phyloP scores from a whole-genome alignment of 169 alveolate species.

The Babesia bigemina region DNA sequence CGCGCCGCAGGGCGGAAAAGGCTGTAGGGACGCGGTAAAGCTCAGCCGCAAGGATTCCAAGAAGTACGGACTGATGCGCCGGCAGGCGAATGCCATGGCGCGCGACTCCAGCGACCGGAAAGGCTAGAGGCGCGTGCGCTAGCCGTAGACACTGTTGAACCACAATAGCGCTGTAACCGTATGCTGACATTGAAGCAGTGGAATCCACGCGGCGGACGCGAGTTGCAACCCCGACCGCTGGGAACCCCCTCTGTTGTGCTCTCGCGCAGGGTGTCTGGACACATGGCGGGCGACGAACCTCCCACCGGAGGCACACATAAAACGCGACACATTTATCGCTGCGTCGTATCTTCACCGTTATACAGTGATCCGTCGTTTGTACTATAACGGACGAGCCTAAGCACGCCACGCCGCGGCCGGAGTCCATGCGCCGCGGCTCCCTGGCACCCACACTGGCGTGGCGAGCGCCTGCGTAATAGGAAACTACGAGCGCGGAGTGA shows the following conservation, averaged over 20 bases:
- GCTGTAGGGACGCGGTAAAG: constrained; percentile 75
- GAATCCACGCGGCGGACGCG: background rate
- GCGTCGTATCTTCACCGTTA: too few relatives aligned
- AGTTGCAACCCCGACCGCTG: background rate
- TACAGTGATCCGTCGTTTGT: too few relatives aligned
- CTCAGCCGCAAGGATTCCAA: constrained; percentile 76
- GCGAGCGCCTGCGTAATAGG: background rate
- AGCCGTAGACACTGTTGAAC: too few relatives aligned
- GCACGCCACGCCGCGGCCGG: too few relatives aligned
- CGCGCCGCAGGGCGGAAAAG: constrained; percentile 75
- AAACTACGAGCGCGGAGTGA: background rate
- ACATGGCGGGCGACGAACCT: background rate
- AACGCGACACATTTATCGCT: too few relatives aligned
- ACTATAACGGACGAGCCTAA: too few relatives aligned
- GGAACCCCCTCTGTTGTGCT: constrained; percentile 35
- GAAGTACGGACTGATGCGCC: constrained; percentile 65
- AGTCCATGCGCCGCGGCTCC: background rate
- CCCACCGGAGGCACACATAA: background rate
- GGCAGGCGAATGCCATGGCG: constrained; percentile 26
- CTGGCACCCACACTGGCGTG: background rate
- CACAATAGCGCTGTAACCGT: too few relatives aligned
- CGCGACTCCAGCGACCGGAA: background rate
- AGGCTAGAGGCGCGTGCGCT: background rate
- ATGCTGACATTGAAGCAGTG: background rate
- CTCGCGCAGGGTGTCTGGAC: background rate